Evolutionary conservation across 768 basidiomycete species (phyloP), one percentile per base, ranked within the genome.

Genomic region (Cantharellus cinnabarinus): DNA sequence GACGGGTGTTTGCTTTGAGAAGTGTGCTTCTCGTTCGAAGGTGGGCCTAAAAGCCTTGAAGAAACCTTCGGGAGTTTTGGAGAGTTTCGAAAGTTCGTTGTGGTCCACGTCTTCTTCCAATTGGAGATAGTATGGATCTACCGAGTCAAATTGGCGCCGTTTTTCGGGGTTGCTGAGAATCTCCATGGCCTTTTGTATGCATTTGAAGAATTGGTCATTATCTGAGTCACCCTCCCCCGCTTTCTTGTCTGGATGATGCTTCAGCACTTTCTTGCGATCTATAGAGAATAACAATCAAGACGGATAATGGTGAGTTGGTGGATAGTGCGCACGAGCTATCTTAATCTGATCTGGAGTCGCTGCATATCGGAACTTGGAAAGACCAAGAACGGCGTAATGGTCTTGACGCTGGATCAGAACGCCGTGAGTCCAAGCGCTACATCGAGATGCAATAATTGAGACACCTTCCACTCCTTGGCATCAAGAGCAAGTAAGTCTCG

Each of bases 121-220:
- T 52, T 80, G 78, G 40, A 82, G 69, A 68, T 81, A 83, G 59
- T 76, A 69, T 41, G 85, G 86, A 71, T 99, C 94, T 58, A 95
- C 89, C 2, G 89, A 93, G 71, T 99, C 95, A 72, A 94, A 99
- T 70, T 97, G 91, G 53, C 88, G 82, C 60, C 90, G 81, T 66
- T 82, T 82, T 68, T 97, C 90, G 29, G 80, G 67, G 71, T 94
- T 78, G 51, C 82, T 83, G 59, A 99, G 82, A 48, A 90, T 83
- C 65, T 99, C 95, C 71, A 85, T 79, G n/a, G 94, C 94, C 71
- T 99, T 99, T 73, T 88, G 83, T 64, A 99, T 98, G 70, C 95
- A 99, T 73, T 99, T 99, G 86, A 99, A 99, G 77, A 99, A 98
- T 0, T 82, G 83, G 66, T 99, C 94, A 70, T 97, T 93, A 74